Base-by-base conservation (phyloP, 2,329 filamentous ascomycete species). In the Davidsoniella neocaledoniae region DNA sequence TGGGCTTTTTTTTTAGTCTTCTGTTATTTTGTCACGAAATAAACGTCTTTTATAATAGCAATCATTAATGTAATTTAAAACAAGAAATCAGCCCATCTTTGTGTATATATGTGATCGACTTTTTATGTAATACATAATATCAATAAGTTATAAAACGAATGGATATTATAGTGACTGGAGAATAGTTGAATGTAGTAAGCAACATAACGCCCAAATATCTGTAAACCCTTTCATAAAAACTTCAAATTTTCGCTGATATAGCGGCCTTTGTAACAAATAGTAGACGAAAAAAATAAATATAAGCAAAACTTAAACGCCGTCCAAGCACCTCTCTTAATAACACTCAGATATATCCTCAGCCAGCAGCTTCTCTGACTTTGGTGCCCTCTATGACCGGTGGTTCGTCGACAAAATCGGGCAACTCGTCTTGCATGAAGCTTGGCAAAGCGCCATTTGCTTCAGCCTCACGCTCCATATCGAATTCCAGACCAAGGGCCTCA, bases 321-420 rank as follows among this genome's bases (percentile, higher is more conserved):
- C 12, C 29, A 33, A 33, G 29, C 29, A 3, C 29, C 12, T 12
- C 29, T 12, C 29, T 9, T 3, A 33, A 9, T 12, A 33, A 33
- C 29, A 12, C 17, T 9, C 23, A 23, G 21, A 5, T 23, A 5
- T 36, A 16, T 12, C n/a, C 26, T 46, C 26, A 79, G 25, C 74
- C 71, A 48, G 76, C 87, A 43, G 77, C 84, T 64, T 94, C 86
- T 69, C 90, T 91, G 45, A 93, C 75, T 68, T 91, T 88, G 54
- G 85, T 83, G 56, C 72, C 74, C 12, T 71, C 70, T 43, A 75
- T 68, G 65, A 81, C 74, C 2, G 88, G 88, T 16, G 86, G 78
- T 68, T 95, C 88, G 64, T 98, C 91, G 53, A 98, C 83, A 63
- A 98, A 96, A 48, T 87, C 80, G 17, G 86, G 86, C 51, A 77